A percentile compares a stretch with the other conserved stretches of the same genome.
Conservation (phyloP, 1,139 yeast species). For the Hemisphaericaspora subhashii region DNA sequence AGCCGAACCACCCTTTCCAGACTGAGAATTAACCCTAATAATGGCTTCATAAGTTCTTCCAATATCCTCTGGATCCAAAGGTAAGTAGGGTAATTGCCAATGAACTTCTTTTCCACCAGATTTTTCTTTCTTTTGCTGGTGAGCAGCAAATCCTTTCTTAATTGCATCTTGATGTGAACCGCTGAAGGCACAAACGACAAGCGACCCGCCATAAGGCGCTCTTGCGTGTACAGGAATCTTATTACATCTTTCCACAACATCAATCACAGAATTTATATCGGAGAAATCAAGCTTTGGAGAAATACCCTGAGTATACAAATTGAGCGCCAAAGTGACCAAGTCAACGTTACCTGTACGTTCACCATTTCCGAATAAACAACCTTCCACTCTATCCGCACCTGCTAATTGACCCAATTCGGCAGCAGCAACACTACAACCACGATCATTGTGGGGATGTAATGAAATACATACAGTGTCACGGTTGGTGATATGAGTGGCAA, state of each 20-base stretch:
- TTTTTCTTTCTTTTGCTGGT: conserved; percentile 30
- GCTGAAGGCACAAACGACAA: conserved; percentile 50
- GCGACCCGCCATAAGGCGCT: conserved; percentile 51
- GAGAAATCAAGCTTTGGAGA: conserved; percentile 47
- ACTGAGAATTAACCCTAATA: conserved; percentile 51
- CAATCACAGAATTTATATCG: conserved; percentile 41
- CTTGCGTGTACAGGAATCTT: conserved; percentile 49
- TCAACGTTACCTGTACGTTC: conserved; percentile 54
- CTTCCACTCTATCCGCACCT: conserved; percentile 53
- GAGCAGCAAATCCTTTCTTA: conserved; percentile 44
- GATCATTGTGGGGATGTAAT: conserved; percentile 50
- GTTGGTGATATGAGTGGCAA: conserved; percentile 40
- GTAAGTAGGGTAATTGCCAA: conserved; percentile 50
- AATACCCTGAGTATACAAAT: conserved; percentile 48
- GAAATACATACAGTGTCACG: conserved; percentile 48
- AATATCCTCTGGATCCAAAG: conserved; percentile 50
- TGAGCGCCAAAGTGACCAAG: conserved; percentile 48
- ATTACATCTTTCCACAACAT: conserved; percentile 46
- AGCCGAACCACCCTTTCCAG: conserved; percentile 54
- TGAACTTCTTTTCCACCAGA: conserved; percentile 22
- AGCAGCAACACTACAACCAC: conserved; percentile 54
- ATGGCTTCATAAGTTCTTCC: conserved; percentile 54
- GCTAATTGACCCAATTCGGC: conserved; percentile 50
- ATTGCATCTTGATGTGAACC: conserved; percentile 55
- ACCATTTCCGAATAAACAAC: conserved; percentile 51